phyloP scores from a whole-genome alignment of 1,139 yeast species.

The Geotrichum klebahnii region DNA sequence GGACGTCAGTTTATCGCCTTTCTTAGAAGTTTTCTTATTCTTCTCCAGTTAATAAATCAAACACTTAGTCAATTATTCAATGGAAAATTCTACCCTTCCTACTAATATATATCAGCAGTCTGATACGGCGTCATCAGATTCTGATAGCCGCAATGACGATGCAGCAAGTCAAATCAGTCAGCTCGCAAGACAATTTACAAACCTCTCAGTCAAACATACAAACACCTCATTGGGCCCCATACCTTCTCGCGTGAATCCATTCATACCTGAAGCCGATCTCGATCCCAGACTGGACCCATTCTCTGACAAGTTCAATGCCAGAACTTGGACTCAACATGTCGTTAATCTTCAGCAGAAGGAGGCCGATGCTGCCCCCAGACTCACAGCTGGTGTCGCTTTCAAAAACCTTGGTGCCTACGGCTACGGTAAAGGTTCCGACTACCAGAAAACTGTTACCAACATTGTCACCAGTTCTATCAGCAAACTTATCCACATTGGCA shows the following conservation, averaged over 20 bases:
- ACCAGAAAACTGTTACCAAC: constrained; percentile 68
- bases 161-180: not conserved
- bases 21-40: no score
- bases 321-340: constrained; percentile 71
- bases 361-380: constrained; percentile 60
- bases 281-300: constrained; percentile 46
- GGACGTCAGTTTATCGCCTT: no score
- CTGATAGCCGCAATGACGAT: not conserved
- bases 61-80: no score
- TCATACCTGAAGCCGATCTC: constrained; percentile 5
- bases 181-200: constrained; percentile 15
- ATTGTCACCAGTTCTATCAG: constrained; percentile 36
- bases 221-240: constrained; percentile 11
- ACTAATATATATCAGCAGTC: no score
- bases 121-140: not conserved
- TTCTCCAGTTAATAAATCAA: no score
- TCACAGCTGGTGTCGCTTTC: constrained; percentile 56
- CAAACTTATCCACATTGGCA: constrained; percentile 24
- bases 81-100: no score
- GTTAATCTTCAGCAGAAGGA: constrained; percentile 53
- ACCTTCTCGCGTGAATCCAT: constrained; percentile 19
- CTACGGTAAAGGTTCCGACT: constrained; percentile 71
- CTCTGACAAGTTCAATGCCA: constrained; percentile 54
- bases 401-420: constrained; percentile 68
- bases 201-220: constrained; percentile 5